Conservation (phyloP, 1,284 basidiomycete genomes). For the Cutaneotrichosporon sp. region DNA sequence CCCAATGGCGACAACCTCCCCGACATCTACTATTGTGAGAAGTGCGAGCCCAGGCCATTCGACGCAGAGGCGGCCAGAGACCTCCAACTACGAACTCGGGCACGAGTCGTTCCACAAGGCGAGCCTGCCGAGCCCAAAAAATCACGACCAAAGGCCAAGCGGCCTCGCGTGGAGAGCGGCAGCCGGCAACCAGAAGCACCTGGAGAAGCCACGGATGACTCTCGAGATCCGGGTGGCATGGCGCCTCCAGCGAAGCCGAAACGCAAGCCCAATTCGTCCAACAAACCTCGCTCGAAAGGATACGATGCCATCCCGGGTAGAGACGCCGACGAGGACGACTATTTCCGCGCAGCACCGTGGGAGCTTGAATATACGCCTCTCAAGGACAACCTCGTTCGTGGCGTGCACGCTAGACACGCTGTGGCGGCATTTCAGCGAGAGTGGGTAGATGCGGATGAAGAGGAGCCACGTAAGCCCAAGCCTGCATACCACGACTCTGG, state of each 20-base stretch:
- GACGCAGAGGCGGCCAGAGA: slow-evolving; percentile 28
- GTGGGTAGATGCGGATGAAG: slow-evolving; percentile 40
- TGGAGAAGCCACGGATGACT: slow-evolving; percentile 4
- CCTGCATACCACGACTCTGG: slow-evolving; percentile 33
- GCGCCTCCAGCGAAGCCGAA: slow-evolving; percentile 15
- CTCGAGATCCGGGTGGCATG: slow-evolving; percentile 12
- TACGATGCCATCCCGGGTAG: neutral
- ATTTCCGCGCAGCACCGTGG: slow-evolving; percentile 40
- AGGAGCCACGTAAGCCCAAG: slow-evolving; percentile 18
- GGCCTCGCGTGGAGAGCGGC: slow-evolving; percentile 4
- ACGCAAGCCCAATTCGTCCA: slow-evolving; percentile 3
- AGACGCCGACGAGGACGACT: slow-evolving; percentile 33
- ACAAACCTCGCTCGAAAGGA: slow-evolving; percentile 14
- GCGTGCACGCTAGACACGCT: slow-evolving; percentile 25
- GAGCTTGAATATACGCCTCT: slow-evolving; percentile 46
- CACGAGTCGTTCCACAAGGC: neutral
- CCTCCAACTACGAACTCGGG: slow-evolving; percentile 21
- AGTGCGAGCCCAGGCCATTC: slow-evolving; percentile 41
- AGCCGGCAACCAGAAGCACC: slow-evolving; percentile 3
- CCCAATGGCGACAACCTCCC: slow-evolving; percentile 62
- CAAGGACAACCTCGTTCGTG: slow-evolving; percentile 39
- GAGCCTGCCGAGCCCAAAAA: slow-evolving; percentile 8
- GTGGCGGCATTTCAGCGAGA: slow-evolving; percentile 37
- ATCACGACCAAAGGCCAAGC: slow-evolving; percentile 17
- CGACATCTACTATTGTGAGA: slow-evolving; percentile 53